These are phyloP conservation scores for Suhomyces vadensis DNA, from an alignment of 805 yeast genomes.

Conservation along the genomic window DNA sequence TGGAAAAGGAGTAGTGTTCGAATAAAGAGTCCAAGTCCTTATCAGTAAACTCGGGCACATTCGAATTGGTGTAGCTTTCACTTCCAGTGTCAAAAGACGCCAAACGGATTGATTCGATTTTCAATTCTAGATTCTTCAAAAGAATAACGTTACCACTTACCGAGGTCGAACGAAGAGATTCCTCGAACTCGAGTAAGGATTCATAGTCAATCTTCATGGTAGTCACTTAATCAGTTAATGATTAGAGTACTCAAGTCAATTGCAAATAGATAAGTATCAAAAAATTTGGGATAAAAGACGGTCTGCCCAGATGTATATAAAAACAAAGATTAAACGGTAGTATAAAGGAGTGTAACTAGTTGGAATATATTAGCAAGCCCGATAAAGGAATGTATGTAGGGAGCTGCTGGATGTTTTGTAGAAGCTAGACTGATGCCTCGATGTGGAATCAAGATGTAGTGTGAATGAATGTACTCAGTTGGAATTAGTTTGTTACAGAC, in stretches of 20 bases:
- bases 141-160: conserved; percentile 20
- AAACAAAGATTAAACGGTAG: conserved; percentile 5
- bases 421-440: not conserved
- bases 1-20: conserved; percentile 21
- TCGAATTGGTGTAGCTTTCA: not conserved
- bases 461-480: not conserved
- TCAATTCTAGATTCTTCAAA: conserved; percentile 26
- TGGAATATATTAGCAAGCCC: conserved; percentile 3
- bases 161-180: conserved; percentile 24
- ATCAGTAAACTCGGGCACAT: conserved; percentile 13
- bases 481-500: not conserved
- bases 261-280: too few species aligned
- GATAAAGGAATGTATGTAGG: conserved; percentile 13
- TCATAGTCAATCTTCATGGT: conserved; percentile 22
- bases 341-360: not conserved
- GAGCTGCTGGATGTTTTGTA: conserved; percentile 3
- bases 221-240: not conserved
- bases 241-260: too few species aligned
- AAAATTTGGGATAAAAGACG: too few species aligned
- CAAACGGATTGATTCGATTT: conserved; percentile 24
- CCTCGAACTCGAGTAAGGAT: conserved; percentile 37
- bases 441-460: not conserved
- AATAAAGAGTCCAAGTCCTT: conserved; percentile 19
- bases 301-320: not conserved
- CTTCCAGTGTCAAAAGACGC: conserved; percentile 14